phyloP scores from a whole-genome alignment of 2,329 filamentous ascomycete species.

The Fusarium brevicatenulatum region DNA sequence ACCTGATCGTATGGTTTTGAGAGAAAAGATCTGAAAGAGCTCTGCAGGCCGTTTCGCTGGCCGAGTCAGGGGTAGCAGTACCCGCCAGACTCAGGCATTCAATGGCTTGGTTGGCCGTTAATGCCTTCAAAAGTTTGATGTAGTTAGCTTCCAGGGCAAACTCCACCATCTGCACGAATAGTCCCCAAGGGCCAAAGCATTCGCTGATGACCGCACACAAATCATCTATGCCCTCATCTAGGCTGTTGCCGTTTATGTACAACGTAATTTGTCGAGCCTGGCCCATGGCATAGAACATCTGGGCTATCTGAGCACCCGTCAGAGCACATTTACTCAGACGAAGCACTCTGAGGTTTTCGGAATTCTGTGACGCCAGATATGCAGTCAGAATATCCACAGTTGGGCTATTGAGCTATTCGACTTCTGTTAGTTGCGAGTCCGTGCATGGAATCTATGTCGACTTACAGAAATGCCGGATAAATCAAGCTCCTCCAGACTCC shows the following conservation, averaged over 20 bases:
- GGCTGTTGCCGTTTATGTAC: conserved; percentile 61
- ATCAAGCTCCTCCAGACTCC: conserved; percentile 64
- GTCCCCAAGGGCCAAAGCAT: conserved; percentile 59
- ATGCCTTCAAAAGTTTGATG: conserved; percentile 59
- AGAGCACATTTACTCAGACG: conserved; percentile 64
- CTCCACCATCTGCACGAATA: conserved; percentile 68
- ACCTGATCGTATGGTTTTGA: conserved; percentile 62
- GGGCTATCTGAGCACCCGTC: conserved; percentile 60
- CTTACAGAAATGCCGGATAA: conserved; percentile 64
- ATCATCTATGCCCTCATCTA: conserved; percentile 63
- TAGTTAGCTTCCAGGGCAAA: conserved; percentile 63
- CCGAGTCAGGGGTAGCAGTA: conserved; percentile 60
- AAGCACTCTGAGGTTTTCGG: conserved; percentile 56
- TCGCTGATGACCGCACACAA: conserved; percentile 59
- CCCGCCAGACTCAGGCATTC: conserved; percentile 64
- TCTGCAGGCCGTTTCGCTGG: conserved; percentile 58
- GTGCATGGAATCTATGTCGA: neutral
- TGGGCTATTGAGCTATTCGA: conserved; percentile 56
- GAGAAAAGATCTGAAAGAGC: conserved; percentile 62
- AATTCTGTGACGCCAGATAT: conserved; percentile 56
- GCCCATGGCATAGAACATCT: conserved; percentile 62
- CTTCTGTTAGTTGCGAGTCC: conserved; percentile 13
- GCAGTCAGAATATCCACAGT: conserved; percentile 59
- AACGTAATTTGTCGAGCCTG: conserved; percentile 59
- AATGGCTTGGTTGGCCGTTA: conserved; percentile 62